Conservation (phyloP, 2,329 filamentous ascomycete genomes). For the Aspergillus sp. region DNA sequence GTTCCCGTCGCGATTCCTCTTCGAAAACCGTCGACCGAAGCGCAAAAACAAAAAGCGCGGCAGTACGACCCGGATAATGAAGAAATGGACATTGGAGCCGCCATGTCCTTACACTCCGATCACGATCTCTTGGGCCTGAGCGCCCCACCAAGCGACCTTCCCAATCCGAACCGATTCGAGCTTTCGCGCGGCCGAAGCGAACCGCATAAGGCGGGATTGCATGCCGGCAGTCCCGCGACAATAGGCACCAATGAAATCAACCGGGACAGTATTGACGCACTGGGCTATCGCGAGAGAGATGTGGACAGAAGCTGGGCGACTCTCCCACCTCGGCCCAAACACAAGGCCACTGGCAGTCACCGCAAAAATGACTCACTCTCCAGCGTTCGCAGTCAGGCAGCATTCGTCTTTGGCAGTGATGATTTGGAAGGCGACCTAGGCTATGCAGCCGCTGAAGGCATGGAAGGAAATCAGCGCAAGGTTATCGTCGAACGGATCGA, state of each 20-base stretch:
- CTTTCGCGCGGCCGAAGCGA: conserved; percentile 43
- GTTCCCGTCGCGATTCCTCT: conserved; percentile 90
- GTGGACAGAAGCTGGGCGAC: conserved; percentile 31
- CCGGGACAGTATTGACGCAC: conserved; percentile 23
- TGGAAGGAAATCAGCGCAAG: conserved; percentile 83
- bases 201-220: conserved; percentile 17
- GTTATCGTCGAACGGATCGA: conserved; percentile 96
- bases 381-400: conserved; percentile 22
- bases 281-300: conserved; percentile 22
- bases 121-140: conserved; percentile 63
- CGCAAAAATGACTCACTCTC: conserved; percentile 35
- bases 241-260: conserved; percentile 22
- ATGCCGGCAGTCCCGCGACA: conserved; percentile 26
- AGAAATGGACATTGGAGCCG: conserved; percentile 83
- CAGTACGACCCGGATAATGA: conserved; percentile 57
- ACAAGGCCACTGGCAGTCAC: conserved; percentile 18
- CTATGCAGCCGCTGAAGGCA: conserved; percentile 85
- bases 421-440: conserved; percentile 87
- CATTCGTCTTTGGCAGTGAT: conserved; percentile 54
- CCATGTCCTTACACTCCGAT: conserved; percentile 50
- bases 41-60: conserved; percentile 56
- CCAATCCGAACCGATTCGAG: conserved; percentile 69
- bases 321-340: conserved; percentile 26
- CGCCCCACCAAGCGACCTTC: conserved; percentile 51
- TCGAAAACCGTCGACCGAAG: conserved; percentile 74